Evolutionary conservation across 495 filamentous ascomycete genomes (phyloP).

Genomic region (Lineolata rhizophorae): DNA sequence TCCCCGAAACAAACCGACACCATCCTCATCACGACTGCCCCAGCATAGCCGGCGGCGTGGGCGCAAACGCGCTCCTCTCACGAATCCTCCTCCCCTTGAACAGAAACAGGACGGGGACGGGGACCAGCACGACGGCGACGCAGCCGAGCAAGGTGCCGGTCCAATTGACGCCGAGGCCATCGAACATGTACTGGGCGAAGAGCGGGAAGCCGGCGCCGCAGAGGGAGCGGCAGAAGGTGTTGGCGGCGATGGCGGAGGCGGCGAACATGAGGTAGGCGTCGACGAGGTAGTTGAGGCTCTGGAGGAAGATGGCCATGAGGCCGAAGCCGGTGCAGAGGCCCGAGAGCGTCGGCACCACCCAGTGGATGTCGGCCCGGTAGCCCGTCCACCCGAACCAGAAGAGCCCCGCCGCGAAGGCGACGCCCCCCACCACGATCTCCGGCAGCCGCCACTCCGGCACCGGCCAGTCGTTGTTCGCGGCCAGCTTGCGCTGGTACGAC

Average conservation of each 20-base stretch:
- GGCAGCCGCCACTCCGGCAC: slow-evolving; percentile 77
- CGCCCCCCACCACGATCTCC: slow-evolving; percentile 53
- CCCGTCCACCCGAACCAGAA: slow-evolving; percentile 84
- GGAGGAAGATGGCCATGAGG: slow-evolving; percentile 63
- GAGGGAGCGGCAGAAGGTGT: slow-evolving; percentile 67
- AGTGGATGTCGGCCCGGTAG: slow-evolving; percentile 40
- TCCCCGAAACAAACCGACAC: no score
- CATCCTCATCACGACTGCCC: no score
- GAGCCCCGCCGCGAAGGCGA: slow-evolving; percentile 49
- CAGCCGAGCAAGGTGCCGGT: slow-evolving; percentile 56
- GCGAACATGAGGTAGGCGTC: slow-evolving; percentile 70
- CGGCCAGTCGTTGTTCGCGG: slow-evolving; percentile 48
- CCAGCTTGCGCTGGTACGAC: slow-evolving; percentile 28
- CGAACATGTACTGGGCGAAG: slow-evolving; percentile 64
- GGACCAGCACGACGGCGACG: slow-evolving; percentile 43
- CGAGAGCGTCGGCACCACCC: slow-evolving; percentile 61
- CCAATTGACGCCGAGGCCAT: slow-evolving; percentile 55
- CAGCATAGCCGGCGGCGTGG: no score
- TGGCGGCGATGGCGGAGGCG: slow-evolving; percentile 71
- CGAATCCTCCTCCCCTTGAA: slow-evolving; percentile 41
- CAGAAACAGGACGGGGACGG: slow-evolving; percentile 50
- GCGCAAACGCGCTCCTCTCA: slow-evolving; percentile 44
- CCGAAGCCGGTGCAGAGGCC: slow-evolving; percentile 40
- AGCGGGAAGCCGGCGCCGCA: slow-evolving; percentile 64
- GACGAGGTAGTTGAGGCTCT: slow-evolving; percentile 68